phyloP scores from a whole-genome alignment of 441 rosid genomes.

The Sinapis alba region DNA sequence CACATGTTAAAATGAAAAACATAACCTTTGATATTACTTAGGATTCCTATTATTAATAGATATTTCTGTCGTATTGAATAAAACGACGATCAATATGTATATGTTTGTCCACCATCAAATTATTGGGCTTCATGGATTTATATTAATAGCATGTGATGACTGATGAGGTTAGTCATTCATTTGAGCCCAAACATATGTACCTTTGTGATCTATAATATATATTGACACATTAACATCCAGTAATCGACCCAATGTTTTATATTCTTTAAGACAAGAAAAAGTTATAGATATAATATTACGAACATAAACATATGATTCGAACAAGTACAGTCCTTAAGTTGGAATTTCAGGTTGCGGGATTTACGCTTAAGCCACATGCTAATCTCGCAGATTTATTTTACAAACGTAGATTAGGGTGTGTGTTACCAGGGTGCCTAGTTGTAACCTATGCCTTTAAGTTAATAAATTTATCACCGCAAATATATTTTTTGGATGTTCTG shows the following conservation, averaged over 20 bases:
- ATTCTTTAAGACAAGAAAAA: not conserved
- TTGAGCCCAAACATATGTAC: not conserved
- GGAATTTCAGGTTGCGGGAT: slow-evolving; percentile 55
- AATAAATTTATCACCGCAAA: slow-evolving; percentile 2
- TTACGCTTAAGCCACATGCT: slow-evolving; percentile 60
- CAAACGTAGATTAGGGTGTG: slow-evolving; percentile 31
- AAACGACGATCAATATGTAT: not conserved
- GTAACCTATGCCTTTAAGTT: slow-evolving; percentile 3
- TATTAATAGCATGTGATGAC: slow-evolving; percentile 21
- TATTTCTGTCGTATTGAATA: not conserved
- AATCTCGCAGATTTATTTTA: slow-evolving; percentile 6
- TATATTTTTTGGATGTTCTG: not conserved
- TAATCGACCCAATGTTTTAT: not conserved
- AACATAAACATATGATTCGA: slow-evolving; percentile 27
- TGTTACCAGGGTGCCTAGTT: slow-evolving; percentile 30
- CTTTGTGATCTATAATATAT: not conserved
- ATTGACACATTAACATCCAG: not conserved
- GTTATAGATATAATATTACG: not conserved
- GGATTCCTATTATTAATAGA: no score
- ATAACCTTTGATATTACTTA: no score
- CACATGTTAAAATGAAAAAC: no score
- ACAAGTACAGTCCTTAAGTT: slow-evolving; percentile 37
- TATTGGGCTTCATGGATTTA: slow-evolving; percentile 5
- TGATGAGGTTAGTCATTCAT: slow-evolving; percentile 1
- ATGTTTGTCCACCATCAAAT: slow-evolving; percentile 10